Conservation (phyloP, 257 asterid species). For the Pogostemon cablin region DNA sequence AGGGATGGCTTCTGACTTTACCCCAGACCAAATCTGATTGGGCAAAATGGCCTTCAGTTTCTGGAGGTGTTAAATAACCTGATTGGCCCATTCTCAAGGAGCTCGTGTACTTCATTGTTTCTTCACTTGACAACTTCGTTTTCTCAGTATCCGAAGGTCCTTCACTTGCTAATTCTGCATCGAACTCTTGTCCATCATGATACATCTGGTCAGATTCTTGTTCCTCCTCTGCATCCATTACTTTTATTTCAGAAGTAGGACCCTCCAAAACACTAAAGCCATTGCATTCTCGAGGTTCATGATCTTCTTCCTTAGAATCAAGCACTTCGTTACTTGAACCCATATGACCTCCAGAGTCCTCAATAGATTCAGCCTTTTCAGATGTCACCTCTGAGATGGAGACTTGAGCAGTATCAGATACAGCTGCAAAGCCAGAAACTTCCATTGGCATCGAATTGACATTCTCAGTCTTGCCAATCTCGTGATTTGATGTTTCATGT, state of each 20-base stretch:
- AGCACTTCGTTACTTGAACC: constrained; percentile 19
- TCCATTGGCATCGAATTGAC: constrained; percentile 27
- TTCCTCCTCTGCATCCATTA: constrained; percentile 40
- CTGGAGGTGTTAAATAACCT: constrained; percentile 60
- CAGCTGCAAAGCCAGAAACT: constrained; percentile 16
- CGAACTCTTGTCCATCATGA: constrained; percentile 37
- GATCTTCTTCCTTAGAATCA: constrained; percentile 38
- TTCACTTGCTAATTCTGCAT: constrained; percentile 35
- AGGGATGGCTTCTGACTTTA: constrained; percentile 93
- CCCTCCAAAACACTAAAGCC: constrained; percentile 38
- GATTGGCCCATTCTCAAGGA: constrained; percentile 48
- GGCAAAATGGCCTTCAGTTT: constrained; percentile 53
- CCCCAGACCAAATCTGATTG: constrained; percentile 95
- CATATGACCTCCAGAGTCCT: constrained; percentile 26
- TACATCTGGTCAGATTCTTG: constrained; percentile 34
- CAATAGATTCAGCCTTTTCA: constrained; percentile 25
- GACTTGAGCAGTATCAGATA: constrained; percentile 32
- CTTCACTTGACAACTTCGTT: constrained; percentile 35
- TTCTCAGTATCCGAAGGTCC: constrained; percentile 48
- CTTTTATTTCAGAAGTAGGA: constrained; percentile 42
- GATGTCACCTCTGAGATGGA: constrained; percentile 32
- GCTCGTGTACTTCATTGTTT: constrained; percentile 35
- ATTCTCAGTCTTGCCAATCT: constrained; percentile 28
- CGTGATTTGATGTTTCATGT: constrained; percentile 30
- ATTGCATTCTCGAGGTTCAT: constrained; percentile 30